Evolutionary conservation across 2,329 filamentous ascomycete genomes (phyloP).

Genomic region (Colletotrichum sp.): DNA sequence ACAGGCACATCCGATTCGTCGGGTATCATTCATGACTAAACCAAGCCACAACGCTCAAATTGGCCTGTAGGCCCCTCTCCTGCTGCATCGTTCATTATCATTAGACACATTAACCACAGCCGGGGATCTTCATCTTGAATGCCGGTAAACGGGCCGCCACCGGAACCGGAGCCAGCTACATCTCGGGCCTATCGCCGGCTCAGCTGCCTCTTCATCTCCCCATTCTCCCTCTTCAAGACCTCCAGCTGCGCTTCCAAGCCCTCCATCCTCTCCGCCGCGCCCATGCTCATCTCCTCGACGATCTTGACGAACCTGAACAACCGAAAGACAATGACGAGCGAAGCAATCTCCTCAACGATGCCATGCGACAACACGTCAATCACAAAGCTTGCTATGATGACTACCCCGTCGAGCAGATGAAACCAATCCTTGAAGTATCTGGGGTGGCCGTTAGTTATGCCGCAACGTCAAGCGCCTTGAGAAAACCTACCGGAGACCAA

Average conservation of each 20-base stretch:
- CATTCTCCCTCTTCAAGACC: slow-evolving; percentile 54
- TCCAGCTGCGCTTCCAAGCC: slow-evolving; percentile 57
- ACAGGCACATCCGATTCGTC: not conserved
- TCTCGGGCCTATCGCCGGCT: not conserved
- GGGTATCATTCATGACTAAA: not conserved
- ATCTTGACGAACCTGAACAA: slow-evolving; percentile 76
- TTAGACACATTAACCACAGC: not conserved
- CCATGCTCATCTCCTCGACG: slow-evolving; percentile 70
- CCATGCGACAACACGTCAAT: slow-evolving; percentile 67
- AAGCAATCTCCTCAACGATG: slow-evolving; percentile 66
- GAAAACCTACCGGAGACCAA: slow-evolving; percentile 59
- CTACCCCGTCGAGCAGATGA: slow-evolving; percentile 67
- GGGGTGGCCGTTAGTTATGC: slow-evolving; percentile 3
- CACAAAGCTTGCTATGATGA: slow-evolving; percentile 67
- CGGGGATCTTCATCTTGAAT: not conserved
- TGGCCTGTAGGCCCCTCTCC: not conserved
- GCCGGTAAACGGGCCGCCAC: not conserved
- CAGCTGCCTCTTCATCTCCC: slow-evolving; percentile 30
- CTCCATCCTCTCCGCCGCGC: slow-evolving; percentile 67
- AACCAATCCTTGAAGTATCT: slow-evolving; percentile 66
- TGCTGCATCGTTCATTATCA: slow-evolving; percentile 6
- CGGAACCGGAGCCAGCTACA: not conserved
- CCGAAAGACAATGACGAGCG: slow-evolving; percentile 69
- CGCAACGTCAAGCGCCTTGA: not conserved
- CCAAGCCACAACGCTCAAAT: slow-evolving; percentile 1